Base-by-base conservation (phyloP, 2,329 filamentous ascomycete genomes). In the Elsinoe batatas region DNA sequence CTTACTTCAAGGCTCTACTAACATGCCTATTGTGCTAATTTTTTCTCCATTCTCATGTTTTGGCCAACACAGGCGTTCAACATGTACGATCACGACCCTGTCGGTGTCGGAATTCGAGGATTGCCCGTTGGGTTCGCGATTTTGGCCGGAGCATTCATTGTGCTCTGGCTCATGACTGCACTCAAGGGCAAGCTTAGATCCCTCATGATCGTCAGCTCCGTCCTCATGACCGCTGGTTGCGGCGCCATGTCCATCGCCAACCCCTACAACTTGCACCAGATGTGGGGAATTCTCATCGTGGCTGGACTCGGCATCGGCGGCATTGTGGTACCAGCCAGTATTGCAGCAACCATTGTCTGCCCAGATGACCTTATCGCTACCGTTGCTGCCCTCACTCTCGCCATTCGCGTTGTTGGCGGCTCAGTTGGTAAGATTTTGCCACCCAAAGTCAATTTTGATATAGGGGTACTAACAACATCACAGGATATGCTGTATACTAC, bases 361-460 rank as follows among this genome's bases (percentile, higher is more conserved):
- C 83, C 84, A 0, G 80, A 84, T 63, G 83, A 87, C 55, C 74
- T 87, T 5, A 87, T 88, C 59, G 84, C 82, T 6, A 87, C 84
- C 1, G 76, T 86, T 44, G 79, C 83, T 1, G 82, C 84, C 5
- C 72, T 88, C 18, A 86, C 84, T 0, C 76, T 87, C 36, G 78
- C 82, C n/a, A 80, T 87, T 60, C 82, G 84, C 36, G 81, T 85
- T 55, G 76, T 87, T 35, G 84, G 84, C 46, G 83, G 83, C 30
- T 76, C 79, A 11, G 78, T 87, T 58, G 83, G 47, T 51, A 38
- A 26, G 47, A 22, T 38, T 35, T 35, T 26, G 17, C 33, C 18
- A 32, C 18, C 33, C 2, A 5, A n/a, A 37, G 5, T n/a, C 47
- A 51, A 13, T 22, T 33, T 10, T 12, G 33, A 51, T 13, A 7